A percentile compares a stretch with the other conserved stretches of the same genome.
These are phyloP conservation scores for Akanthomyces uredinophilus DNA, from an alignment of 2,329 filamentous ascomycete species.

Conservation along the genomic window DNA sequence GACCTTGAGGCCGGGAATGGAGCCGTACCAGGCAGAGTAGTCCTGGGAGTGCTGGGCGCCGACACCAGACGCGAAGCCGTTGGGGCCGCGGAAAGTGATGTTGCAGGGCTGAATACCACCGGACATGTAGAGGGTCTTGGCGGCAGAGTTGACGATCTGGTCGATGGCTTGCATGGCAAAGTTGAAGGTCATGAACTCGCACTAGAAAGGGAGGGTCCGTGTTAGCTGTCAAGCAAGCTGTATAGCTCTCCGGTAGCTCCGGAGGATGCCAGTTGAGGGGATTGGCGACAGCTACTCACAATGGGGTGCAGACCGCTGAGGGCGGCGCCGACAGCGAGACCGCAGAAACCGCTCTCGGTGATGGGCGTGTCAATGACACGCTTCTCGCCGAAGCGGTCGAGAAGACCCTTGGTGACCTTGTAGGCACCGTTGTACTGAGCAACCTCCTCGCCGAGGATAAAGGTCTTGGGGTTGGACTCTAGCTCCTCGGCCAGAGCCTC, in stretches of 20 bases:
- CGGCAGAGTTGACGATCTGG: constrained; percentile 97
- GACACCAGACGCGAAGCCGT: constrained; percentile 94
- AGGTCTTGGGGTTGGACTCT: constrained; percentile 90
- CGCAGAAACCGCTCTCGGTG: constrained; percentile 92
- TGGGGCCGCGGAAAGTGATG: constrained; percentile 98
- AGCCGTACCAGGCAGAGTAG: constrained; percentile 98
- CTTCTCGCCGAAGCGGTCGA: constrained; percentile 96
- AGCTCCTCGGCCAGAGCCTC: constrained; percentile 97
- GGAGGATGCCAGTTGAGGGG: neutral
- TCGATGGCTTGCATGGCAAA: constrained; percentile 99
- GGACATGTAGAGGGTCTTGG: constrained; percentile 99
- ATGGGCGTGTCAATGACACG: constrained; percentile 97
- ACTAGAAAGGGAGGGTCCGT: constrained; percentile 43
- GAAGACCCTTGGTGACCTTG: constrained; percentile 96
- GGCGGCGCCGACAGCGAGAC: constrained; percentile 90
- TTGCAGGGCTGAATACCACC: constrained; percentile 99
- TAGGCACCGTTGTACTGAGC: constrained; percentile 99
- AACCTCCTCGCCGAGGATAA: constrained; percentile 94
- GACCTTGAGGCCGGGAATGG: constrained; percentile 95
- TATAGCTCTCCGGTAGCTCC: neutral
- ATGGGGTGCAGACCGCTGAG: constrained; percentile 91
- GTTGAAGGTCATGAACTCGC: constrained; percentile 99
- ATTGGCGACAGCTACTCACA: constrained; percentile 51
- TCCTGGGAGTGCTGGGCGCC: constrained; percentile 98
- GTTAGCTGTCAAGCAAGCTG: constrained; percentile 1